Percentiles rank a stretch among this genome's conserved stretches.
Conservation (phyloP, 108 stramenopile species). For the Skeletonema menzelii region DNA sequence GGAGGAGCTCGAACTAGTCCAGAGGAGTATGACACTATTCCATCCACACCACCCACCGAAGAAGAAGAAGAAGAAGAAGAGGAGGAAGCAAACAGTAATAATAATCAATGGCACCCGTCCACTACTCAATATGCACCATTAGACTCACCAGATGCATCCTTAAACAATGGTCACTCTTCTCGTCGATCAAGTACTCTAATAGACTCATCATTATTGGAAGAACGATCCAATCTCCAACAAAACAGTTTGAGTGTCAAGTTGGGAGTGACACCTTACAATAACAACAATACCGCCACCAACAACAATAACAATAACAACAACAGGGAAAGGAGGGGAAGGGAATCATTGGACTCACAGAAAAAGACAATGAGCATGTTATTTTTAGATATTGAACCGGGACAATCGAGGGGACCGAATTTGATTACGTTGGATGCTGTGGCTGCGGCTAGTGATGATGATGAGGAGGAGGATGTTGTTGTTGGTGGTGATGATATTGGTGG, state of each 20-base stretch:
- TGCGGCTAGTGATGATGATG: neutral
- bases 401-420: conserved; percentile 31
- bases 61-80: neutral
- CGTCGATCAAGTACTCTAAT: no score
- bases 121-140: neutral
- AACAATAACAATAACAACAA: neutral
- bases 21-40: no score
- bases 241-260: conserved; percentile 1
- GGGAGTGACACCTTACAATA: neutral
- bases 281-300: neutral
- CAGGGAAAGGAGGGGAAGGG: neutral
- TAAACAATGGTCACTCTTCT: no score
- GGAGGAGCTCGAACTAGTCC: no score
- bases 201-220: neutral
- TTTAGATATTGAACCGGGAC: conserved; percentile 36
- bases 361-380: conserved; percentile 45
- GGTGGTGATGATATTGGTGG: neutral
- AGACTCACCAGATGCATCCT: neutral
- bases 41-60: neutral
- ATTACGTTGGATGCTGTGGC: conserved; percentile 31
- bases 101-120: neutral
- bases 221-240: neutral
- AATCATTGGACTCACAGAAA: neutral
- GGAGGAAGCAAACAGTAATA: no score
- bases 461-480: neutral